Evolutionary conservation across 2,329 filamentous ascomycete genomes (phyloP).

Genomic region (Diaporthe aspalathi): DNA sequence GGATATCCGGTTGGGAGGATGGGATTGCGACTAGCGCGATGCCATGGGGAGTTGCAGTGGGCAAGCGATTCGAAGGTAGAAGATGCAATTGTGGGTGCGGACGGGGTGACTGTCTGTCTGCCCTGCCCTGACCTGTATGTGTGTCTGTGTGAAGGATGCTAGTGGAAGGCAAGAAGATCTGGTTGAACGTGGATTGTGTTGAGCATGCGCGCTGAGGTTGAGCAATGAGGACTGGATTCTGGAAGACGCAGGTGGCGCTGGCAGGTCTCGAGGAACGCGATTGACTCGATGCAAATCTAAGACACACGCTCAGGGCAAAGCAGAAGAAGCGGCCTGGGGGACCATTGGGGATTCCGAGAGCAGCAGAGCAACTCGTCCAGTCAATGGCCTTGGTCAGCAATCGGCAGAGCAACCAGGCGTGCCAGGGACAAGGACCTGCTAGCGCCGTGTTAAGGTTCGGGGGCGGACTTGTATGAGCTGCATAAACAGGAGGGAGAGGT

Average conservation of each 20-base stretch:
- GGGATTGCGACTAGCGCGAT: constrained; percentile 37
- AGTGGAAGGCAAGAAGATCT: neutral
- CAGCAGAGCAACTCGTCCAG: neutral
- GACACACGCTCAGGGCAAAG: constrained; percentile 13
- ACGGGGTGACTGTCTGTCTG: constrained; percentile 2
- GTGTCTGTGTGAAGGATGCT: constrained; percentile 10
- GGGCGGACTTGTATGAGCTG: constrained; percentile 6
- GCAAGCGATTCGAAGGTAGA: constrained; percentile 19
- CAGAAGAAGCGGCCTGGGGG: constrained; percentile 13
- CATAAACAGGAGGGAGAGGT: constrained; percentile 4
- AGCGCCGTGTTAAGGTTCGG: neutral
- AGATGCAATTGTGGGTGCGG: constrained; percentile 25
- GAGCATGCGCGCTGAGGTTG: constrained; percentile 4
- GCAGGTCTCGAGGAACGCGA: constrained; percentile 26
- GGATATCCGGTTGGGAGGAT: constrained; percentile 34
- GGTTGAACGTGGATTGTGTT: constrained; percentile 3
- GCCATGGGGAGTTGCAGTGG: constrained; percentile 29
- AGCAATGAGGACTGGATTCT: constrained; percentile 25
- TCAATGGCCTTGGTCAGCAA: constrained; percentile 8
- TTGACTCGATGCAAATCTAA: constrained; percentile 31
- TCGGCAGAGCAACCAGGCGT: constrained; percentile 5
- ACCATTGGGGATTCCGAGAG: constrained; percentile 25
- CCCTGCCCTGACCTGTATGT: too few relatives aligned
- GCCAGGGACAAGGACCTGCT: constrained; percentile 9
- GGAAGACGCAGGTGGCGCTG: constrained; percentile 24